These are phyloP conservation scores for Aspergillus pseudoterreus DNA, from an alignment of 2,329 filamentous ascomycete species.

Conservation along the genomic window DNA sequence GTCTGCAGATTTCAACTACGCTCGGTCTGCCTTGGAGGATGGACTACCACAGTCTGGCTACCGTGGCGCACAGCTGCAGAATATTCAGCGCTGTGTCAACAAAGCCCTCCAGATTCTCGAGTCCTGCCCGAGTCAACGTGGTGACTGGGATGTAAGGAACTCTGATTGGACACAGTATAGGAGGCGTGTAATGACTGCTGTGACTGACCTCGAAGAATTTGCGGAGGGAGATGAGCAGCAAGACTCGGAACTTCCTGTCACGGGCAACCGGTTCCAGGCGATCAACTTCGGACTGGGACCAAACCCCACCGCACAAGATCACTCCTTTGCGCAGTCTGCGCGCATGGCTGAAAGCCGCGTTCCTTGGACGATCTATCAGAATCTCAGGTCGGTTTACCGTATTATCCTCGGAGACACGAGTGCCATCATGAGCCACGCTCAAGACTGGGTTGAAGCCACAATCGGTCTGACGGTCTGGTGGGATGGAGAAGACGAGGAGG, in stretches of 20 bases:
- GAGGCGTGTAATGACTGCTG: slow-evolving; percentile 64
- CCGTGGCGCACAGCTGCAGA: slow-evolving; percentile 69
- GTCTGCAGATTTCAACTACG: slow-evolving; percentile 73
- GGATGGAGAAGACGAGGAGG: slow-evolving; percentile 69
- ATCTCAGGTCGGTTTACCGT: slow-evolving; percentile 73
- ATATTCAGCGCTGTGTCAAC: slow-evolving; percentile 68
- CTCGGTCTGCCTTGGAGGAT: slow-evolving; percentile 62
- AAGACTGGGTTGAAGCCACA: slow-evolving; percentile 90
- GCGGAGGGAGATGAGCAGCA: slow-evolving; percentile 67
- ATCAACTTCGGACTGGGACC: slow-evolving; percentile 44
- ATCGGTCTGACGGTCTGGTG: slow-evolving; percentile 85
- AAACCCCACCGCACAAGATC: slow-evolving; percentile 45
- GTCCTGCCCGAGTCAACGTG: slow-evolving; percentile 62
- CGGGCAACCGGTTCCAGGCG: slow-evolving; percentile 44
- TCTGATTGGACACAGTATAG: slow-evolving; percentile 83
- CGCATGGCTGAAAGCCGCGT: slow-evolving; percentile 78
- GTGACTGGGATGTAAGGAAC: slow-evolving; percentile 78
- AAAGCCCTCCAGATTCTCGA: slow-evolving; percentile 67
- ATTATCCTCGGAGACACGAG: slow-evolving; percentile 72
- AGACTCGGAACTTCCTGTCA: slow-evolving; percentile 35
- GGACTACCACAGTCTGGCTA: slow-evolving; percentile 65
- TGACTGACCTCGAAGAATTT: slow-evolving; percentile 70
- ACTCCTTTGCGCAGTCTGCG: slow-evolving; percentile 63
- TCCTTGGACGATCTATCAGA: slow-evolving; percentile 87
- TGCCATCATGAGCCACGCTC: slow-evolving; percentile 70